Base-by-base conservation (phyloP, 768 basidiomycete species). In the Hericium coralloides region DNA sequence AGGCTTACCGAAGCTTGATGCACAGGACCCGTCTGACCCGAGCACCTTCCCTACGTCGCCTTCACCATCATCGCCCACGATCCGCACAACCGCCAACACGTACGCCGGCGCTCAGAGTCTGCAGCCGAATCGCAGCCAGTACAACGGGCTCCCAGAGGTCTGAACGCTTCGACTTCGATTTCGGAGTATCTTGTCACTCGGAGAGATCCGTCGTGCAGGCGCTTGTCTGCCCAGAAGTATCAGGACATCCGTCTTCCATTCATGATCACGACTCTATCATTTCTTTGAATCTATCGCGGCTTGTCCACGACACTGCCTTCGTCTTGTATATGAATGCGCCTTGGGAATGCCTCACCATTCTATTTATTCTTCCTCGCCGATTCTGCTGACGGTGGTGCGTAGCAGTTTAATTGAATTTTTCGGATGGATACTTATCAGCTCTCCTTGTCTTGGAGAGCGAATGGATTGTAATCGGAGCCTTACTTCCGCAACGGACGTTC, bases 21-120 rank as follows among this genome's bases (percentile, higher is more conserved):
- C 39, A 22, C 26, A 64, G 61, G 55, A 63, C 52, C 63, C 62
- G 41, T 58, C 61, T 9, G 59, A 64, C 50, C 63, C 63, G 12
- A 54, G 55, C 38, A 64, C 63, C 7, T 64, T 47, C 47, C 61
- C 63, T 4, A 39, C 25, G 2, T 20, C 10, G 20, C 14, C 51
- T 6, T 41, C 45, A 15, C 38, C 58, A 12, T 59, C 60, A 5
- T 43, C 60, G n/a, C 58, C 61, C 3, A 52, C 61, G 10, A 61
- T 54, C 8, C 56, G 53, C 55, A 18, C n/a, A 18, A 55, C 59
- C 10, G 49, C 60, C 37, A 41, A 49, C 37, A 26, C 47, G 20
- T 38, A 52, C 4, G 18, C 41, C 55, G 52, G 58, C 37, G 9
- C 14, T 3, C 38, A 22, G 36, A 43, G 53, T 17, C 10, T 60